phyloP scores from a whole-genome alignment of 768 basidiomycete genomes.

The Russula brevipes region DNA sequence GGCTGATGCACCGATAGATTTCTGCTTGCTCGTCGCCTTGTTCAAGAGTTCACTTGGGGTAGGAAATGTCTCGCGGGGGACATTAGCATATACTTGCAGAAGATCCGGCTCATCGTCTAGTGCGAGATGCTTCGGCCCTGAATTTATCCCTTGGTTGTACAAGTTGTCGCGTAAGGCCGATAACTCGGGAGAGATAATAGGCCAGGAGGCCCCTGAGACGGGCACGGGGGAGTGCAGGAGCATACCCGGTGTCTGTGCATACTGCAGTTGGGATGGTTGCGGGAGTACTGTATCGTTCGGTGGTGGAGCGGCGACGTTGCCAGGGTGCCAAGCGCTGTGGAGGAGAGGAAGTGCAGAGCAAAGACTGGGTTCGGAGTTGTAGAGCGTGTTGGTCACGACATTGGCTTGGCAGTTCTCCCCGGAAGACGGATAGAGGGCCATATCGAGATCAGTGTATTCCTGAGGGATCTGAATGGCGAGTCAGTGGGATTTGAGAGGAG shows the following conservation, averaged over 20 bases:
- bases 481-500: slow-evolving; percentile 1
- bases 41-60: slow-evolving; percentile 61
- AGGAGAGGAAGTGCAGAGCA: slow-evolving; percentile 11
- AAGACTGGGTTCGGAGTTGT: slow-evolving; percentile 6
- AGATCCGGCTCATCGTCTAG: slow-evolving; percentile 13
- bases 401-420: slow-evolving; percentile 7
- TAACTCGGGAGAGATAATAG: slow-evolving; percentile 12
- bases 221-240: slow-evolving; percentile 24
- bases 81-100: slow-evolving; percentile 26
- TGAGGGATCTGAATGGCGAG: slow-evolving; percentile 14
- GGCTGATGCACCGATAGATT: slow-evolving; percentile 3
- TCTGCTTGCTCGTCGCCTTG: slow-evolving; percentile 33
- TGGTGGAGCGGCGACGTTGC: slow-evolving; percentile 2
- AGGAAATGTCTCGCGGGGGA: slow-evolving; percentile 40
- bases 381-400: background rate
- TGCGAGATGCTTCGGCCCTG: background rate
- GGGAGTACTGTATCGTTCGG: background rate
- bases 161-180: slow-evolving; percentile 8
- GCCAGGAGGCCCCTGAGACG: slow-evolving; percentile 19
- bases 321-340: slow-evolving; percentile 17
- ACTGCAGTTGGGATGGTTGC: slow-evolving; percentile 6
- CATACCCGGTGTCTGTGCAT: slow-evolving; percentile 12
- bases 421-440: slow-evolving; percentile 10
- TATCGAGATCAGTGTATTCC: slow-evolving; percentile 9
- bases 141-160: background rate